Evolutionary conservation across 306 rosid genomes (phyloP), one percentile per base, ranked within the genome.

Genomic region (Rosa chinensis): DNA sequence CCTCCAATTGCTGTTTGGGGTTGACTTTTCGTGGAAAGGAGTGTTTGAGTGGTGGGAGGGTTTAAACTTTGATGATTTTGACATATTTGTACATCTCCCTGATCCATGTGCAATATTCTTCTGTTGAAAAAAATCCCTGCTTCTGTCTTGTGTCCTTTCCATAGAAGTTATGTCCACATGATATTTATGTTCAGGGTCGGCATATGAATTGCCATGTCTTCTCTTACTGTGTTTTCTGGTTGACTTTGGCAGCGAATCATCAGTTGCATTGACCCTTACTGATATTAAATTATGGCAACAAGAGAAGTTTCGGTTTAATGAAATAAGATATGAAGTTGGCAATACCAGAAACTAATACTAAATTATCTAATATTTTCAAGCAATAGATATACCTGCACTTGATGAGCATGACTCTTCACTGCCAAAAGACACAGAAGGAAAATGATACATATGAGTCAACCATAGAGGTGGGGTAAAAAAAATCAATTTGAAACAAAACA

Each of bases 401-500:
- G 97, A 84, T 77, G 99, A 87, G 85, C 92, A 84, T 44, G 97
- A 94, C 83, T 92, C 97, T 77, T 90, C 93, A 74, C 99, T 94
- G 95, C 79, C 79, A 83, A 81, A 84, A 56, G 77, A 66, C 58
- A 82, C 67, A 77, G 66, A 50, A 45, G 43, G 48, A 61, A 75
- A 28, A 84, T 58, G 74, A 84, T 48, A 63, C 66, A 84, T 14
- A 66, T 20, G 10, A 72, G 82, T 66, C 62, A 53, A 80, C 76
- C 49, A 72, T 66, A 32, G 17, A 79, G 28, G 25, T 5, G 40
- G 16, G 35, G 16, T 32, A 18, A 71, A 11, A 11, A 55, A 75
- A 72, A 76, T 62, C 58, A 49, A 68, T 25, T 25, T 50, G 71
- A 61, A 67, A 52, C 56, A 81, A 61, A 18, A 67, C 21, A 77